Percentiles rank a stretch among this genome's conserved stretches.
These are phyloP conservation scores for Draba incana DNA, from an alignment of 345 rosid species.

Conservation along the genomic window DNA sequence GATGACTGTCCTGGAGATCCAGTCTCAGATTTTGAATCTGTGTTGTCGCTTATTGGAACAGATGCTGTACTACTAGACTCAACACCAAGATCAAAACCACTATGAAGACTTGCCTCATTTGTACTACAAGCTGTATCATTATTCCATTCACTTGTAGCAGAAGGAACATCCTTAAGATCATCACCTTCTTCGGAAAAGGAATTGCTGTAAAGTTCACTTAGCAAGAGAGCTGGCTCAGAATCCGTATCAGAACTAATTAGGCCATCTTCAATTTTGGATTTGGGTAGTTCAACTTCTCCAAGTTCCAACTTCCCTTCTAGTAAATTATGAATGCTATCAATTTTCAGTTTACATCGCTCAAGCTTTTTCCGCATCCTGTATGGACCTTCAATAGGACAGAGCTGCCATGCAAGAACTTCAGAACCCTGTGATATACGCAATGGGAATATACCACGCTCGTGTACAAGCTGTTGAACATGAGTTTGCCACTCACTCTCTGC, in stretches of 20 bases:
- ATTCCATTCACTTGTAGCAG: slow-evolving; percentile 68
- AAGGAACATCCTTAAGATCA: slow-evolving; percentile 48
- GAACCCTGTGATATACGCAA: slow-evolving; percentile 50
- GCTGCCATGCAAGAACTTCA: slow-evolving; percentile 86
- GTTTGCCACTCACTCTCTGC: slow-evolving; percentile 98
- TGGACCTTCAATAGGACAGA: slow-evolving; percentile 95
- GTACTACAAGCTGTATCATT: slow-evolving; percentile 67
- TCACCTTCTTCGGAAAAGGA: slow-evolving; percentile 50
- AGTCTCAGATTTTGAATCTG: slow-evolving; percentile 59
- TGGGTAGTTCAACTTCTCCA: slow-evolving; percentile 56
- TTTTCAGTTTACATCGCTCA: slow-evolving; percentile 71
- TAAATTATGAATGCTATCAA: slow-evolving; percentile 70
- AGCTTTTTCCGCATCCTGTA: slow-evolving; percentile 97
- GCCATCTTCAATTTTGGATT: slow-evolving; percentile 52
- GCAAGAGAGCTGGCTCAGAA: slow-evolving; percentile 60
- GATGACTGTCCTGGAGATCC: slow-evolving; percentile 73
- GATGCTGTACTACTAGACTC: slow-evolving; percentile 63
- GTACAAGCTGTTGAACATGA: slow-evolving; percentile 88
- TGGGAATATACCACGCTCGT: slow-evolving; percentile 87
- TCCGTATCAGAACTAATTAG: slow-evolving; percentile 59
- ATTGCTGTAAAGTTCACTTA: slow-evolving; percentile 59
- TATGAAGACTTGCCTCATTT: slow-evolving; percentile 84
- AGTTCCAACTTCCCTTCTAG: slow-evolving; percentile 68
- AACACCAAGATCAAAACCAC: slow-evolving; percentile 73
- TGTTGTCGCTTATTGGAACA: slow-evolving; percentile 62